Percentiles rank a stretch among this genome's conserved stretches.
These are phyloP conservation scores for Penicillium sp. DNA, from an alignment of 2,329 filamentous ascomycete genomes.

Conservation along the genomic window DNA sequence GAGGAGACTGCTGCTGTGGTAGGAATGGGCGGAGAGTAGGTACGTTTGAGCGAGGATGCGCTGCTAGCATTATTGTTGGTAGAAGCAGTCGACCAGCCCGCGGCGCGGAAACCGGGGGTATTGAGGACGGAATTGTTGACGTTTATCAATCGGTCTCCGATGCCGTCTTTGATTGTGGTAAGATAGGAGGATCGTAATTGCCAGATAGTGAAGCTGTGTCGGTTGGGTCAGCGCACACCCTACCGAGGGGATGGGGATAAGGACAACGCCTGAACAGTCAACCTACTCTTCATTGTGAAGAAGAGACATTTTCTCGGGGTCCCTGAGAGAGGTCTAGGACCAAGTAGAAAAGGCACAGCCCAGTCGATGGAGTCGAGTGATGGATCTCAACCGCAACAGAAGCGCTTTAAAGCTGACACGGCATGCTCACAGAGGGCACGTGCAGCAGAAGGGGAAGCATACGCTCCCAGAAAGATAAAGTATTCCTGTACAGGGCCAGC, in stretches of 20 bases:
- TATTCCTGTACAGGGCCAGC: slow-evolving; percentile 33
- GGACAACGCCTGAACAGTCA: not conserved
- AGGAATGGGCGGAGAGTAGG: slow-evolving; percentile 66
- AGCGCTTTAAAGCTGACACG: slow-evolving; percentile 5
- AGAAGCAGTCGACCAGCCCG: slow-evolving; percentile 55
- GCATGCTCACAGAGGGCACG: slow-evolving; percentile 18
- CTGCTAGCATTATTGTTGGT: slow-evolving; percentile 31
- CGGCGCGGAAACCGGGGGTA: slow-evolving; percentile 63
- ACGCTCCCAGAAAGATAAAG: not conserved
- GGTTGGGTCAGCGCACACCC: not conserved
- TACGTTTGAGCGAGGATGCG: slow-evolving; percentile 60
- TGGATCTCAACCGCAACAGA: not conserved
- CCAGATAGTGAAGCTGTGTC: slow-evolving; percentile 61
- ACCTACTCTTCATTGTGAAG: slow-evolving; percentile 54
- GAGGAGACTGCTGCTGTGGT: slow-evolving; percentile 57
- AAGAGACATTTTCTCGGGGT: slow-evolving; percentile 43
- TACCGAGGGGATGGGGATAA: not conserved
- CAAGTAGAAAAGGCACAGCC: not conserved
- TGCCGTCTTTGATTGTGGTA: slow-evolving; percentile 63
- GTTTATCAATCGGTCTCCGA: slow-evolving; percentile 65
- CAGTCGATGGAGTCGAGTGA: slow-evolving; percentile 1
- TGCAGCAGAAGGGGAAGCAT: slow-evolving; percentile 9
- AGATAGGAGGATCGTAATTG: slow-evolving; percentile 65
- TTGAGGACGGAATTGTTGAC: slow-evolving; percentile 64
- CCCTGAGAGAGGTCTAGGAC: not conserved